Base-by-base conservation (phyloP, 2,329 filamentous ascomycete species). In the Botrytis tulipae region DNA sequence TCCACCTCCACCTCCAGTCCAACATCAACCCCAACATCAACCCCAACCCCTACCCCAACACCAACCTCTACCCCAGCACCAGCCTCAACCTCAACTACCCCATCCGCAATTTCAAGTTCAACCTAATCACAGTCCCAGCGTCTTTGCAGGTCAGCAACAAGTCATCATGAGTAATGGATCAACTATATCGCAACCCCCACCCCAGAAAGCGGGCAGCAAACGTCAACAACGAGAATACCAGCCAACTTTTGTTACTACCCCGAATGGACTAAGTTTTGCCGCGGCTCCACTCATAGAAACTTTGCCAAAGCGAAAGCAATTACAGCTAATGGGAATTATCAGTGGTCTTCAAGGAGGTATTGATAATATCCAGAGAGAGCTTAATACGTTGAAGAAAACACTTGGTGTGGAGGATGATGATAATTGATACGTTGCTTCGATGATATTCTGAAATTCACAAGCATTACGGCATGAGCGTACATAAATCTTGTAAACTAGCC, bases 341-440 rank as follows among this genome's bases (percentile, higher is more conserved):
- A 79, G 78, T 73, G 80, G 80, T 1, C 70, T 81, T n/a, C 78
- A 80, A 57, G 77, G 78, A 14, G 80, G 80, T 9, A 81, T 81
- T 75, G 76, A 80, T 61, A 78, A 80, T 76, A 74, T 81, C 18
- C 79, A 80, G 46, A 73, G 76, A 54, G 79, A 81, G 48, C 73
- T 81, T 37, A 76, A 80, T 71, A 73, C 75, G 20, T 68, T 81
- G 60, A 80, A 80, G 73, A 78, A 71, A 51, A 77, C 77, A 12
- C 73, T 81, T 46, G 80, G 80, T 22, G 79, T 81, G 67, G 79
- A 80, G 48, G 80, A 80, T 46, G 78, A 78, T 66, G 76, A 76
- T 67, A 74, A 51, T 60, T 72, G 54, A 68, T 68, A 63, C 8
- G 59, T 25, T 57, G 65, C 54, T 69, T 51, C 29, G 32, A 68